Conservation (phyloP, 352 stramenopile genomes). For the Phytophthora rubi region DNA sequence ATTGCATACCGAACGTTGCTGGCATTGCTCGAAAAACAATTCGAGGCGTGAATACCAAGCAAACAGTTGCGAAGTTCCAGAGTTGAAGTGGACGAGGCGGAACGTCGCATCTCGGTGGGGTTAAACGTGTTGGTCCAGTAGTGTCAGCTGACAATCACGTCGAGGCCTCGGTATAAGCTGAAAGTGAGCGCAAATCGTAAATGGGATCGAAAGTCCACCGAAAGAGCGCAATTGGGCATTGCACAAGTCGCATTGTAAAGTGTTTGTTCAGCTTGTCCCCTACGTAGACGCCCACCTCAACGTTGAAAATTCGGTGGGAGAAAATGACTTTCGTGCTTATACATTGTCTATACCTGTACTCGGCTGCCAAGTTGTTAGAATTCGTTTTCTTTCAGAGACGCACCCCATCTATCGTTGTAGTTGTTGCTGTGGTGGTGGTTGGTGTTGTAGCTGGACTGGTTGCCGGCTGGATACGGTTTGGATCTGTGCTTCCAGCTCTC, state of each 20-base stretch:
- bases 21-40: background rate
- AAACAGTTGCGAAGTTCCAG: background rate
- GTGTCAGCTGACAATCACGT: background rate
- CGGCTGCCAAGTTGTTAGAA: slow-evolving; percentile 21
- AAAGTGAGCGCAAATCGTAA: slow-evolving; percentile 18
- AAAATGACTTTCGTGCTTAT: slow-evolving; percentile 13
- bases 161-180: background rate
- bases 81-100: slow-evolving; percentile 6
- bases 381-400: slow-evolving; percentile 40
- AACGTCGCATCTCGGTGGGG: slow-evolving; percentile 15
- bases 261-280: slow-evolving; percentile 1
- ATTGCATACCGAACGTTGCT: slow-evolving; percentile 14
- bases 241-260: slow-evolving; percentile 17
- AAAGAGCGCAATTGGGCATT: slow-evolving; percentile 20
- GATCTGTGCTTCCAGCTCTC: slow-evolving; percentile 34
- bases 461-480: slow-evolving; percentile 27
- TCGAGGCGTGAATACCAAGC: background rate
- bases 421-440: background rate
- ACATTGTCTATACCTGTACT: slow-evolving; percentile 29
- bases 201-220: slow-evolving; percentile 15
- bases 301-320: background rate
- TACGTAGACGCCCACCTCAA: background rate
- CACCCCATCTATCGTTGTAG: slow-evolving; percentile 41
- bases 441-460: slow-evolving; percentile 22
- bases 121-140: background rate